These are phyloP conservation scores for Yarrowia sp. DNA, from an alignment of 805 yeast species.

Conservation along the genomic window DNA sequence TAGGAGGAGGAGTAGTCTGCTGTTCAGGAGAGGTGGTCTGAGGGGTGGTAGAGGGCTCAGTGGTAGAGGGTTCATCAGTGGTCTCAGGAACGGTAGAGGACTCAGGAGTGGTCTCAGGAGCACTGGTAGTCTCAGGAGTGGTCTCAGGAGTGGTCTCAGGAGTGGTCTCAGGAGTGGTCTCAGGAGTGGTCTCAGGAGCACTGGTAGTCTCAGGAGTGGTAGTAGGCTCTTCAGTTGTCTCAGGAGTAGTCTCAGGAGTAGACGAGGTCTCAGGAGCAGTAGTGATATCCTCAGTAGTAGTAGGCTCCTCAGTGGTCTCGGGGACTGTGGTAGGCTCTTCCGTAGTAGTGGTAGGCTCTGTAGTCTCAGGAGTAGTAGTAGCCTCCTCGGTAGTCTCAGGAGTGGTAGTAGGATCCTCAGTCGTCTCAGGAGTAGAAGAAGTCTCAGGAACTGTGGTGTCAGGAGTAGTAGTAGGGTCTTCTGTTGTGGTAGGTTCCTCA, in stretches of 20 bases:
- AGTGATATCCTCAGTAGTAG: not conserved
- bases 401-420: not conserved
- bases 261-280: not conserved
- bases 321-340: not conserved
- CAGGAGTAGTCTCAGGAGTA: not conserved
- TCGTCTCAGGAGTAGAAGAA: not conserved
- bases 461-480: not conserved
- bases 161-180: not conserved
- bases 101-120: not conserved
- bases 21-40: not conserved
- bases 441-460: not conserved
- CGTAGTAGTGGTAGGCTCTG: too few species aligned
- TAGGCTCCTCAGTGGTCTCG: not conserved
- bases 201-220: not conserved
- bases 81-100: not conserved
- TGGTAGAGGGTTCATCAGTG: not conserved
- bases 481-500: not conserved
- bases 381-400: not conserved
- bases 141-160: constrained; percentile 3
- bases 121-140: not conserved
- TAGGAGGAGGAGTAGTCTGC: not conserved
- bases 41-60: not conserved
- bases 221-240: not conserved
- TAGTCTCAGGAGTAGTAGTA: not conserved
- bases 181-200: not conserved